Evolutionary conservation across 73 alveolate genomes (phyloP).

Genomic region (Halteria grandinella): DNA sequence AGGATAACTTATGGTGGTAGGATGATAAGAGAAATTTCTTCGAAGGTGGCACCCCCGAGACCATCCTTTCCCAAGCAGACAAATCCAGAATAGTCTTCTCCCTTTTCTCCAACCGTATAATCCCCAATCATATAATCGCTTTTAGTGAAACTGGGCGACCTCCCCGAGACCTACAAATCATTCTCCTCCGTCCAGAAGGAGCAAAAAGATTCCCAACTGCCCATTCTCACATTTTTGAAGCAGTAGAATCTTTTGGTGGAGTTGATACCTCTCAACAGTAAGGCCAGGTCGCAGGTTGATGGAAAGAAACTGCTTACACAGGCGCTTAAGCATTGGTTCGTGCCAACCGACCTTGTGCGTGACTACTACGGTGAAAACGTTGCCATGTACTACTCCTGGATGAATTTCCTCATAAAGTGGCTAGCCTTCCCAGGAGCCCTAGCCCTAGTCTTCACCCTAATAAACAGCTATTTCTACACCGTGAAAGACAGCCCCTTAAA

Average conservation of each 20-base stretch:
- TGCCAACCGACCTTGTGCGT: constrained; percentile 62
- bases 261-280: constrained; percentile 57
- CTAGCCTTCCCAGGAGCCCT: constrained; percentile 51
- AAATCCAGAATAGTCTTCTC: constrained; percentile 37
- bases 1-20: not conserved
- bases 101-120: constrained; percentile 26
- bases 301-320: constrained; percentile 16
- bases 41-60: constrained; percentile 58
- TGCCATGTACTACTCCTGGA: constrained; percentile 84
- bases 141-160: constrained; percentile 13
- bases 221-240: constrained; percentile 44
- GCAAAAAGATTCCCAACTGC: constrained; percentile 11
- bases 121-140: too few relatives aligned
- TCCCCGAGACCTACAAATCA: constrained; percentile 6
- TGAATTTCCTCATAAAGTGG: constrained; percentile 60
- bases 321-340: constrained; percentile 24
- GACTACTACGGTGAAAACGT: constrained; percentile 88
- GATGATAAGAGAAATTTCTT: not conserved
- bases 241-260: constrained; percentile 43
- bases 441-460: constrained; percentile 3
- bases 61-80: constrained; percentile 62
- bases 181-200: too few relatives aligned
- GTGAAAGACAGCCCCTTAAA: constrained; percentile 27
- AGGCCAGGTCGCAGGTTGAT: constrained; percentile 44
- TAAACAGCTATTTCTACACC: constrained; percentile 1